These are phyloP conservation scores for Taiozyma sp. DNA, from an alignment of 1,139 yeast genomes.

Conservation along the genomic window DNA sequence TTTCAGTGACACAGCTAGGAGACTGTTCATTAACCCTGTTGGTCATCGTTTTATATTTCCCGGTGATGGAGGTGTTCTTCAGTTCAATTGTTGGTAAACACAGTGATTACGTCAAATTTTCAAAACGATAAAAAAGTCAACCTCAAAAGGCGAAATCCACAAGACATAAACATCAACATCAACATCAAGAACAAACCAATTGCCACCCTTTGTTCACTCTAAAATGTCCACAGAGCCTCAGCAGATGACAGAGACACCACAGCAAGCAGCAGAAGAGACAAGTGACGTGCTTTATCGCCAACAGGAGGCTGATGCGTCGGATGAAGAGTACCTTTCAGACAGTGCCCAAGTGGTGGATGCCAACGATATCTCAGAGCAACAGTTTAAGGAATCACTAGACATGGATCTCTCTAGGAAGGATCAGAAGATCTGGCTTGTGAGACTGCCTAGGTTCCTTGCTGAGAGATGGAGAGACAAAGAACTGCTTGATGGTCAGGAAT, in stretches of 20 bases:
- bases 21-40: background rate
- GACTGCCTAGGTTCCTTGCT: constrained; percentile 83
- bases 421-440: constrained; percentile 86
- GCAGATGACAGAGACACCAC: constrained; percentile 1
- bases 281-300: constrained; percentile 16
- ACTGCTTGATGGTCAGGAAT: constrained; percentile 61
- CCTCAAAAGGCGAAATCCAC: too few relatives aligned
- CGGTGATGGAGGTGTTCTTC: too few relatives aligned
- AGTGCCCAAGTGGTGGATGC: constrained; percentile 38
- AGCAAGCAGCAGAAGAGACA: constrained; percentile 4
- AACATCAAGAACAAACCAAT: too few relatives aligned
- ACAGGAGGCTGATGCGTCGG: constrained; percentile 23
- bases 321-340: constrained; percentile 34
- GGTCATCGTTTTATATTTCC: background rate
- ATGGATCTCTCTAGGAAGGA: constrained; percentile 49
- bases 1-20: background rate
- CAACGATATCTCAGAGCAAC: constrained; percentile 31
- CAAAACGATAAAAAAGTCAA: too few relatives aligned
- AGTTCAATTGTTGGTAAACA: too few relatives aligned
- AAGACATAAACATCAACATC: too few relatives aligned
- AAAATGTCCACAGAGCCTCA: background rate
- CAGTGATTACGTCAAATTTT: too few relatives aligned
- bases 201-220: too few relatives aligned
- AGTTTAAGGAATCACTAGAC: constrained; percentile 50
- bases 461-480: constrained; percentile 73